Evolutionary conservation across 2,329 filamentous ascomycete species (phyloP).

Genomic region (Cytospora leucostoma): DNA sequence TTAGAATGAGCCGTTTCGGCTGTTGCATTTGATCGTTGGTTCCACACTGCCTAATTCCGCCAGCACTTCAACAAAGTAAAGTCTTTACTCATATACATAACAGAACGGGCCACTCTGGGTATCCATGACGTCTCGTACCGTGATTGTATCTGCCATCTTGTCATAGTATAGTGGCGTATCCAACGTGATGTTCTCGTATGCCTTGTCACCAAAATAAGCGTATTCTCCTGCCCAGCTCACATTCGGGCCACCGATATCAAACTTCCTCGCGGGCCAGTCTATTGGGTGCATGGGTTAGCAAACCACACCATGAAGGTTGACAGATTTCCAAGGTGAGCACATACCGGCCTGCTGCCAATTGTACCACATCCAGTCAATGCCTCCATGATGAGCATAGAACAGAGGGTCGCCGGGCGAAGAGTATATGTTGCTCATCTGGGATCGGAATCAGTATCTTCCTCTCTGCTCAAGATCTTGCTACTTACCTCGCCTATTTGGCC

Average conservation of each 20-base stretch:
- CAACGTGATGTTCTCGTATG: conserved; percentile 39
- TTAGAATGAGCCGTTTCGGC: too few species aligned
- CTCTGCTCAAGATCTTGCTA: not conserved
- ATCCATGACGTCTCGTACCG: conserved; percentile 31
- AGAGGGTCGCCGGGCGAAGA: conserved; percentile 36
- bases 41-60: too few species aligned
- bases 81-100: conserved; percentile 27
- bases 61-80: too few species aligned
- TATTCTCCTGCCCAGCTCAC: conserved; percentile 38
- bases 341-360: conserved; percentile 32
- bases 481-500: conserved; percentile 31
- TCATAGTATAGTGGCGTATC: conserved; percentile 28
- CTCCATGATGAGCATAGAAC: conserved; percentile 39
- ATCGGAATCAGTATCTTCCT: not conserved
- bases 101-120: conserved; percentile 25
- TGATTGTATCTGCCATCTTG: conserved; percentile 26
- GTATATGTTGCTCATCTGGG: conserved; percentile 33
- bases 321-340: not conserved
- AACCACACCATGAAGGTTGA: too few species aligned
- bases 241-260: conserved; percentile 38
- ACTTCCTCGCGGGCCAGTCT: conserved; percentile 35
- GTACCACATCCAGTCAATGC: conserved; percentile 32
- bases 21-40: too few species aligned
- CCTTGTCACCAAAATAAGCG: conserved; percentile 36
- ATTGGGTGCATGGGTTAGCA: too few species aligned